Conservation (phyloP, 169 alveolate genomes). For the Cryptosporidium meleagridis region DNA sequence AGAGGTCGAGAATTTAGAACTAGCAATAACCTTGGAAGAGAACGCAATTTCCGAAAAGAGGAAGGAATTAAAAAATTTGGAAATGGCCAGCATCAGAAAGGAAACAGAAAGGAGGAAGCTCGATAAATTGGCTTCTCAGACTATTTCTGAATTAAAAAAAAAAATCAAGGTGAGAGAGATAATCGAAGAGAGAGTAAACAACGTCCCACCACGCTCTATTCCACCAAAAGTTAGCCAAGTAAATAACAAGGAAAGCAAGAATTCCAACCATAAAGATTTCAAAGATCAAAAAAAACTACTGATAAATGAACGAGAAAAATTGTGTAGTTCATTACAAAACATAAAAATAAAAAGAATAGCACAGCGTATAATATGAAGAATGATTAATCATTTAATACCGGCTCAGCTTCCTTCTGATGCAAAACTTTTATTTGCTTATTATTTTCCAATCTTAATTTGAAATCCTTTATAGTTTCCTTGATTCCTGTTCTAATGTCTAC, state of each 20-base stretch:
- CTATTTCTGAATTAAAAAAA: not conserved
- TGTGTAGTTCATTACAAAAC: not conserved
- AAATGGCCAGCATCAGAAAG: not conserved
- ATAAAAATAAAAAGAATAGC: not conserved
- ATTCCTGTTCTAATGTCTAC: conserved; percentile 77
- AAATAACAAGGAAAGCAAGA: not conserved
- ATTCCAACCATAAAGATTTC: not conserved
- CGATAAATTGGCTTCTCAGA: not conserved
- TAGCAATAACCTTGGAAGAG: conserved; percentile 46
- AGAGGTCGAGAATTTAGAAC: conserved; percentile 47
- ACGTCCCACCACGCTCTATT: not conserved
- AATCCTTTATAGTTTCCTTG: conserved; percentile 76
- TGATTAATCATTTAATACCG: not conserved
- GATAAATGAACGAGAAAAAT: not conserved
- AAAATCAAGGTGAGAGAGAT: conserved; percentile 6
- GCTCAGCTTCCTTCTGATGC: conserved; percentile 52
- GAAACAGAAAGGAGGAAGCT: conserved; percentile 10
- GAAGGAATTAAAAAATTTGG: not conserved
- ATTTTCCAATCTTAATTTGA: conserved; percentile 55
- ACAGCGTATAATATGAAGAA: not conserved
- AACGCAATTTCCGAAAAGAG: conserved; percentile 11
- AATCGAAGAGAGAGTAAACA: not conserved
- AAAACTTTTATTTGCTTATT: not conserved
- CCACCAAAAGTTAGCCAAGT: not conserved
- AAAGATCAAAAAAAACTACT: not conserved